phyloP scores from a whole-genome alignment of 345 rosid genomes.

The Euphorbia tirucalli region DNA sequence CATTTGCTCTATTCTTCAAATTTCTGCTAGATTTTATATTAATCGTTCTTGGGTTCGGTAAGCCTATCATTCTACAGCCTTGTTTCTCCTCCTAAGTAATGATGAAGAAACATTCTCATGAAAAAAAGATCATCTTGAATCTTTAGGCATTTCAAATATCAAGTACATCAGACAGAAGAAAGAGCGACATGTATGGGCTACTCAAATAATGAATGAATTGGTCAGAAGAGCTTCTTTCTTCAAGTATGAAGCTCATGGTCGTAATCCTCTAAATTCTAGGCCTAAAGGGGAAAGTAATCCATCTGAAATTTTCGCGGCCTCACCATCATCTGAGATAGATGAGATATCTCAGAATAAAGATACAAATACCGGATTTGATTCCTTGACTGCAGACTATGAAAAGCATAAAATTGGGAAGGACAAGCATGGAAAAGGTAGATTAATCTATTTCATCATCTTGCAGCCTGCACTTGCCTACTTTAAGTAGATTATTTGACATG shows the following conservation, averaged over 20 bases:
- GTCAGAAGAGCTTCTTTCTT: neutral
- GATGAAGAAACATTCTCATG: neutral
- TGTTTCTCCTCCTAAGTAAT: neutral
- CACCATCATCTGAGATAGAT: neutral
- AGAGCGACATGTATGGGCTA: neutral
- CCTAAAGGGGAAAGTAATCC: neutral
- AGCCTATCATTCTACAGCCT: neutral
- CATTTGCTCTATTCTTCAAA: neutral
- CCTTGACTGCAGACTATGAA: neutral
- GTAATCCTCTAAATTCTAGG: neutral
- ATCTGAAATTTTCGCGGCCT: neutral
- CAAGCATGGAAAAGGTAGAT: neutral
- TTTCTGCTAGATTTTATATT: neutral
- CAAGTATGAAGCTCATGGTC: neutral
- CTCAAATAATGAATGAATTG: neutral
- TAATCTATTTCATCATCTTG: too few species aligned
- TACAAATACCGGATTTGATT: neutral
- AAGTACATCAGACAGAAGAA: neutral
- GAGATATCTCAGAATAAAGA: neutral
- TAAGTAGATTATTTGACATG: too few species aligned
- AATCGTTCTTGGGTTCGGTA: conserved; percentile 6
- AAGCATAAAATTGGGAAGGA: neutral
- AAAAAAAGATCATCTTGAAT: neutral
- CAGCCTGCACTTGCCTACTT: too few species aligned
- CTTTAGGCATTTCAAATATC: neutral